Evolutionary conservation across 495 filamentous ascomycete genomes (phyloP).

Genomic region (Entonaema liquescens): DNA sequence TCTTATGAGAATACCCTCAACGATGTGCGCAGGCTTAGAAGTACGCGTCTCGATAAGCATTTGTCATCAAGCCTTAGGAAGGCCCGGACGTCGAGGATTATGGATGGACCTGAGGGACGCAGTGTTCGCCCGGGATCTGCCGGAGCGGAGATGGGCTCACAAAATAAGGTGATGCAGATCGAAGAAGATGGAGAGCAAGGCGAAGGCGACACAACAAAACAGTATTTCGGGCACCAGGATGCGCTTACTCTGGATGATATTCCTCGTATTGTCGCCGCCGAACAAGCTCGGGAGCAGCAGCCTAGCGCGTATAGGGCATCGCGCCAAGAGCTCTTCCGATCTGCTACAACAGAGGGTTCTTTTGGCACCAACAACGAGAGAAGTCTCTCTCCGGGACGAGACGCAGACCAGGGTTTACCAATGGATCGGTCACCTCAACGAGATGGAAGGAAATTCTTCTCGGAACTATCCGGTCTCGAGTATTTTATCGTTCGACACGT

Average conservation of each 20-base stretch:
- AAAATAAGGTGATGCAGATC: slow-evolving; percentile 73
- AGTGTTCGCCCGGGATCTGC: slow-evolving; percentile 80
- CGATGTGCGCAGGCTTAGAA: slow-evolving; percentile 89
- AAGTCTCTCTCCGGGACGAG: slow-evolving; percentile 72
- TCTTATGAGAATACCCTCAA: slow-evolving; percentile 96
- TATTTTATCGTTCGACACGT: slow-evolving; percentile 97
- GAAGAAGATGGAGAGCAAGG: slow-evolving; percentile 84
- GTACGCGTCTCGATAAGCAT: slow-evolving; percentile 91
- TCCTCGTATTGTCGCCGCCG: slow-evolving; percentile 93
- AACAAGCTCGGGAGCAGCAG: slow-evolving; percentile 92
- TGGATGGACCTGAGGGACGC: slow-evolving; percentile 87
- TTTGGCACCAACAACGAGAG: slow-evolving; percentile 81
- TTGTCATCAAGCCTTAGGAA: slow-evolving; percentile 91
- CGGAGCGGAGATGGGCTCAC: slow-evolving; percentile 69
- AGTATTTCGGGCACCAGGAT: slow-evolving; percentile 89
- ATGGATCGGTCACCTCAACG: slow-evolving; percentile 62
- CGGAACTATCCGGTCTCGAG: slow-evolving; percentile 92
- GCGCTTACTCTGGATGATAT: slow-evolving; percentile 95
- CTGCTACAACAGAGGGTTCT: slow-evolving; percentile 68
- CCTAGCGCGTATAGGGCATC: slow-evolving; percentile 74
- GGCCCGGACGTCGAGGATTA: slow-evolving; percentile 87
- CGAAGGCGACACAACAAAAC: slow-evolving; percentile 74
- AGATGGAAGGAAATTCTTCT: slow-evolving; percentile 84
- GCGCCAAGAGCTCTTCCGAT: slow-evolving; percentile 76
- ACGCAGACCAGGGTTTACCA: slow-evolving; percentile 54